Evolutionary conservation across 1,139 yeast species (phyloP), one percentile per base, ranked within the genome.

Genomic region (Pichia sp.): DNA sequence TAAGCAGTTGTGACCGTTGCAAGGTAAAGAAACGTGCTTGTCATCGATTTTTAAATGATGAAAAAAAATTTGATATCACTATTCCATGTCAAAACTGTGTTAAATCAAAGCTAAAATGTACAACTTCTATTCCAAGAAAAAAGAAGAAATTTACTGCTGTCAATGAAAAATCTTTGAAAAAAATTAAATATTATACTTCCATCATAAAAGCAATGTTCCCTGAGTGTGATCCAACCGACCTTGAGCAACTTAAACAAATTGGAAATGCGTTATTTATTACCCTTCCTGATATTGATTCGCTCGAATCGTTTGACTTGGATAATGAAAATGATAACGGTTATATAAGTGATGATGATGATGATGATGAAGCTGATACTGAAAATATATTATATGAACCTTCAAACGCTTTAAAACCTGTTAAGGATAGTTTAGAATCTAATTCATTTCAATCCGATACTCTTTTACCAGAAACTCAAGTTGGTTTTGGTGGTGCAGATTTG

Each of bases 1-100:
- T 59, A 5, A 65, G 56, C 52, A 60, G 66, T 31, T 69, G 73
- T 50, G 72, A 69, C 46, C 55, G 69, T 22, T 69, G 73, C 52
- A 67, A 65, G 49, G 42, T 48, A n/a, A 56, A 63, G 37, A 69
- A 69, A 55, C 58, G 64, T 44, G 67, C 63, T 22, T 69, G 73
- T 45, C 53, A 55, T 27, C 48, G 69, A 30, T 45, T 47, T 16
- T 39, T 37, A 24, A 39, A 50, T 8, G 48, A 51, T 6, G 37
- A 42, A 24, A 39, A 46, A 34, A 47, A 37, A 25, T 57, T 51
- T 40, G 66, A 62, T 40, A 52, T 52, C 35, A 46, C 45, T 6
- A 54, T 59, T 6, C 57, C 65, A 2, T 68, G 72, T 42, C 26
- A 46, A 1, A 56, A 52, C 24, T 68, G 72, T 42, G 24, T 43